phyloP scores from a whole-genome alignment of 352 stramenopile genomes.

The Pythium graminicola region DNA sequence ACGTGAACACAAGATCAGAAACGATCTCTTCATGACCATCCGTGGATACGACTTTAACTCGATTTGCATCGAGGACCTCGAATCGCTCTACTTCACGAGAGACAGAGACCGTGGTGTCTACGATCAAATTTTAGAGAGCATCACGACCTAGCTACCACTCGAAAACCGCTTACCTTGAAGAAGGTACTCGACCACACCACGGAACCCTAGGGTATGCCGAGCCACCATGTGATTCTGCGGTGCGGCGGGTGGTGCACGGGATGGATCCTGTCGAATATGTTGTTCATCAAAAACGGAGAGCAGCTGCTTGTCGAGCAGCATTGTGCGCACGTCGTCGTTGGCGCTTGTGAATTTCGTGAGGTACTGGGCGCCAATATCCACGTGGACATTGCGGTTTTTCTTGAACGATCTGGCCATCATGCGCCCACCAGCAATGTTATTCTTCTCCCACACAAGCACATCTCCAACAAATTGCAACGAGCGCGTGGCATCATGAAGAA shows the following conservation, averaged over 20 bases:
- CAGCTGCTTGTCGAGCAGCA: constrained; percentile 25
- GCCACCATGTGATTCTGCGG: constrained; percentile 36
- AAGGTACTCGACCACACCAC: constrained; percentile 45
- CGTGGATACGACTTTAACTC: constrained; percentile 37
- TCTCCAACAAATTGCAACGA: constrained; percentile 18
- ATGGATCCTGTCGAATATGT: constrained; percentile 43
- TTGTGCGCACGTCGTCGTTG: constrained; percentile 50
- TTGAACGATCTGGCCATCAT: constrained; percentile 63
- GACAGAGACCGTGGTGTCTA: constrained; percentile 36
- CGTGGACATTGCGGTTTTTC: constrained; percentile 46
- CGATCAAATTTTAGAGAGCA: not conserved
- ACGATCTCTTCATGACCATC: constrained; percentile 48
- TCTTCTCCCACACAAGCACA: constrained; percentile 64
- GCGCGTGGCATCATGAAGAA: constrained; percentile 38
- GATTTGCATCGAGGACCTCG: constrained; percentile 40
- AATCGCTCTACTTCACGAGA: constrained; percentile 46
- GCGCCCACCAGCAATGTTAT: constrained; percentile 54
- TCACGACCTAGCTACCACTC: not conserved
- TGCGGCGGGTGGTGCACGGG: constrained; percentile 22
- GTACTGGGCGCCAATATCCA: constrained; percentile 69
- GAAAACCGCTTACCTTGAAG: constrained; percentile 28
- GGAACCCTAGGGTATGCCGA: constrained; percentile 39
- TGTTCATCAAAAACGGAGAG: constrained; percentile 41
- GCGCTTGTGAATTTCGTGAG: constrained; percentile 39
- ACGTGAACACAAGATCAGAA: constrained; percentile 62